These are phyloP conservation scores for Huntiella bhutanensis DNA, from an alignment of 2,329 filamentous ascomycete genomes.

Conservation along the genomic window DNA sequence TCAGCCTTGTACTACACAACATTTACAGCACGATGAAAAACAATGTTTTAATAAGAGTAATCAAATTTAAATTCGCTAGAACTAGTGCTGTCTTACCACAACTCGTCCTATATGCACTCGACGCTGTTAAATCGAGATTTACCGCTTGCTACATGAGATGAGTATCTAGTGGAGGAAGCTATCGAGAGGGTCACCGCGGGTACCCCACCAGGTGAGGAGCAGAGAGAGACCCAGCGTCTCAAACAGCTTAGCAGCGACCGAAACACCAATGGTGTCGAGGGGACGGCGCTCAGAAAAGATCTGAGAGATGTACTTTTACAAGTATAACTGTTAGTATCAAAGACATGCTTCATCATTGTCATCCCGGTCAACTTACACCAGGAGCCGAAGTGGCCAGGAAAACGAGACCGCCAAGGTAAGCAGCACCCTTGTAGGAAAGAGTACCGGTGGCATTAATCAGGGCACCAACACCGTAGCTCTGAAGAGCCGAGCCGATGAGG, in stretches of 20 bases:
- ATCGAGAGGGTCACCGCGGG: slow-evolving; percentile 79
- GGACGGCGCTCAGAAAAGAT: slow-evolving; percentile 82
- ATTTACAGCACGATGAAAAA: no score
- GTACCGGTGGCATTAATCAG: slow-evolving; percentile 90
- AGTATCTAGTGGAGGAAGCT: slow-evolving; percentile 19
- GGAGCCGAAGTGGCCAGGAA: slow-evolving; percentile 84
- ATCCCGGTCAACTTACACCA: slow-evolving; percentile 39
- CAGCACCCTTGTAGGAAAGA: slow-evolving; percentile 89
- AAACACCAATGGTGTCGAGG: slow-evolving; percentile 74
- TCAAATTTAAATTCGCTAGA: no score
- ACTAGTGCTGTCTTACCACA: no score
- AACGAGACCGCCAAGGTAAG: slow-evolving; percentile 78
- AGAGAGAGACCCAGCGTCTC: slow-evolving; percentile 85
- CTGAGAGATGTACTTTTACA: slow-evolving; percentile 58
- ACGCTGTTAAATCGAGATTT: slow-evolving; percentile 2
- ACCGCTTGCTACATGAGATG: neutral
- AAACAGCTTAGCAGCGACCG: slow-evolving; percentile 63
- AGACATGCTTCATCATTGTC: neutral
- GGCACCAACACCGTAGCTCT: slow-evolving; percentile 77
- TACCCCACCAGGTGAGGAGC: slow-evolving; percentile 96
- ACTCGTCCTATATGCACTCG: neutral
- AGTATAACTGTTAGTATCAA: neutral
- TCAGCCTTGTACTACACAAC: no score
- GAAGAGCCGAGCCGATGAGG: slow-evolving; percentile 69
- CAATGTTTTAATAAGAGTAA: no score